phyloP scores from a whole-genome alignment of 2,329 filamentous ascomycete species.

The Zymoseptoria tritici region DNA sequence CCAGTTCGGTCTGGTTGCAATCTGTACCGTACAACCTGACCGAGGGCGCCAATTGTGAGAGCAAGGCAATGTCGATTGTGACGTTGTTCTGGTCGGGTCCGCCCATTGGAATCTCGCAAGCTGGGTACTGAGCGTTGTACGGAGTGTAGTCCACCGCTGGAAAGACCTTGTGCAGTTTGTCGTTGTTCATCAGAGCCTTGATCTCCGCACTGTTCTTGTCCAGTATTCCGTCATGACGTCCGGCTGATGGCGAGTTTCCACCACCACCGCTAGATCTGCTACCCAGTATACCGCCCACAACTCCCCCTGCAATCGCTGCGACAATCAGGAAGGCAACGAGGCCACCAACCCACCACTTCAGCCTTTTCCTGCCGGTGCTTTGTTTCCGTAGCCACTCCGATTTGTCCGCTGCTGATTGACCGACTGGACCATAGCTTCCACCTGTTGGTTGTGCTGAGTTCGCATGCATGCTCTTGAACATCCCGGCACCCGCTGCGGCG shows the following conservation, averaged over 20 bases:
- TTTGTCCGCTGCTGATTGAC: conserved; percentile 49
- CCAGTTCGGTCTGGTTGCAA: conserved; percentile 95
- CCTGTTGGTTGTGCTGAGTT: conserved; percentile 30
- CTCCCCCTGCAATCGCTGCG: conserved; percentile 64
- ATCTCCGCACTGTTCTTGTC: conserved; percentile 68
- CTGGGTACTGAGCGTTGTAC: conserved; percentile 81
- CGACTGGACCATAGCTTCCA: conserved; percentile 50
- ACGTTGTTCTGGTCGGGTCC: conserved; percentile 90
- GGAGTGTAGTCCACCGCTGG: conserved; percentile 94
- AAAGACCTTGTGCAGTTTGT: conserved; percentile 82
- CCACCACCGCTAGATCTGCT: conserved; percentile 18
- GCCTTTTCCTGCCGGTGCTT: conserved; percentile 55
- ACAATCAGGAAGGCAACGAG: conserved; percentile 58
- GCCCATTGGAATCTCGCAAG: conserved; percentile 56
- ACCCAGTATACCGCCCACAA: conserved; percentile 64
- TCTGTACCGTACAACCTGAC: conserved; percentile 90
- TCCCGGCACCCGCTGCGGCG: conserved; percentile 36
- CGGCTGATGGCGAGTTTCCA: conserved; percentile 5
- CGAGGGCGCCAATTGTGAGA: conserved; percentile 82
- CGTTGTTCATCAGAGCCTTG: conserved; percentile 71
- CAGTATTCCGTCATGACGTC: conserved; percentile 48
- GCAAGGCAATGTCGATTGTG: conserved; percentile 80
- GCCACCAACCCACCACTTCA: conserved; percentile 61
- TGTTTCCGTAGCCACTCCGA: conserved; percentile 56
- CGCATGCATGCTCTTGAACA: conserved; percentile 27